Evolutionary conservation across 768 basidiomycete species (phyloP).

Genomic region (Pleurotus cornucopiae): DNA sequence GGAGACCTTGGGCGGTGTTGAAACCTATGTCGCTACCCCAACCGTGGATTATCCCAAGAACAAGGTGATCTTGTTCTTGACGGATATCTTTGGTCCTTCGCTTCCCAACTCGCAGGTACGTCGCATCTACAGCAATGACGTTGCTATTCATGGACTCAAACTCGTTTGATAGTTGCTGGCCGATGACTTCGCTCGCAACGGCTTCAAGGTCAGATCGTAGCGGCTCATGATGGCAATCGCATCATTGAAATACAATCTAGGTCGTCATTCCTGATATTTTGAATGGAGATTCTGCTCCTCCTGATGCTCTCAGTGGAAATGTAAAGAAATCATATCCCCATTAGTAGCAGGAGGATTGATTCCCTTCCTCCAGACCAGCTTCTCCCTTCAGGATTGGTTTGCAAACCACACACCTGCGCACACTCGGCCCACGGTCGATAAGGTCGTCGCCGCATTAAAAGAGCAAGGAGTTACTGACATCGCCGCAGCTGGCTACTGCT

Average conservation of each 20-base stretch:
- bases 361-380: conserved; percentile 18
- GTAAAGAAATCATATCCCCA: conserved; percentile 13
- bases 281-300: conserved; percentile 35
- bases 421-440: conserved; percentile 50
- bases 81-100: conserved; percentile 37
- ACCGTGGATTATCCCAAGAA: conserved; percentile 32
- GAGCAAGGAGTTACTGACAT: conserved; percentile 53
- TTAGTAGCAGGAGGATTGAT: background rate
- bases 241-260: conserved; percentile 17
- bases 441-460: conserved; percentile 53
- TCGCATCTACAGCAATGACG: background rate
- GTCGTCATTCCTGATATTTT: conserved; percentile 38
- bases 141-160: conserved; percentile 9
- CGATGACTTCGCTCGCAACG: conserved; percentile 42
- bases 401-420: conserved; percentile 29
- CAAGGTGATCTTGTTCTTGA: conserved; percentile 41
- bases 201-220: conserved; percentile 31
- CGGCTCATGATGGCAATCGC: background rate
- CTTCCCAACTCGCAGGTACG: conserved; percentile 25
- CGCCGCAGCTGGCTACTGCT: conserved; percentile 67
- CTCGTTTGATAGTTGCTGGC: conserved; percentile 23
- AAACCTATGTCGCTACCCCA: conserved; percentile 40
- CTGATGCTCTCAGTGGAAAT: conserved; percentile 28
- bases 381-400: conserved; percentile 42
- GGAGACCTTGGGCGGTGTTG: conserved; percentile 32